Percentiles rank a stretch among this genome's conserved stretches.
Evolutionary conservation across 768 basidiomycete genomes (phyloP).

Genomic region (Lyophyllum atratum): DNA sequence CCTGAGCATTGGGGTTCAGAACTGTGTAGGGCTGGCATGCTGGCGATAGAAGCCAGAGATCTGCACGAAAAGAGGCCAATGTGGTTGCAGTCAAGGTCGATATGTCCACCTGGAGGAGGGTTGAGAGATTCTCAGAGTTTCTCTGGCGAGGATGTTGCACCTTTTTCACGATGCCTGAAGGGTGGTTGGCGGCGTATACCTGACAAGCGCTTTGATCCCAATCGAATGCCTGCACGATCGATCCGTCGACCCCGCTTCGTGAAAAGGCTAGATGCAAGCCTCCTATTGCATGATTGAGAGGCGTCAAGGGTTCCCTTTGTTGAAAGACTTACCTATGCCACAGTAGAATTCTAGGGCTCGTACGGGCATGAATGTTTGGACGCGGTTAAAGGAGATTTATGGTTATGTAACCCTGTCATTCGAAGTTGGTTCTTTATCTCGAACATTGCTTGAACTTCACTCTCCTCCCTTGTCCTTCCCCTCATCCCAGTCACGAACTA

Average conservation of each 20-base stretch:
- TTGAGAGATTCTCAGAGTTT: conserved; percentile 4
- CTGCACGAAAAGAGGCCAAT: conserved; percentile 49
- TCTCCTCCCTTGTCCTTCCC: conserved; percentile 14
- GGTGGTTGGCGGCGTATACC: conserved; percentile 69
- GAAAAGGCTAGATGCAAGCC: conserved; percentile 71
- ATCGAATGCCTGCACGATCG: conserved; percentile 71
- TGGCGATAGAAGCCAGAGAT: conserved; percentile 79
- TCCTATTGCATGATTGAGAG: conserved; percentile 40
- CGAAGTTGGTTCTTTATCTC: conserved; percentile 21
- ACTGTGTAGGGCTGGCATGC: conserved; percentile 87
- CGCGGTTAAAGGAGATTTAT: conserved; percentile 2
- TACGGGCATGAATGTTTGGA: conserved; percentile 22
- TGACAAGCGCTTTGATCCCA: conserved; percentile 78
- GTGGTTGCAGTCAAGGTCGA: conserved; percentile 49
- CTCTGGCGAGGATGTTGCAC: conserved; percentile 29
- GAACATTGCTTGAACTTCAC: conserved; percentile 9
- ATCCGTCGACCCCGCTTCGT: conserved; percentile 47
- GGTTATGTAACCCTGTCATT: conserved; percentile 13
- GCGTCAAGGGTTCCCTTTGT: neutral
- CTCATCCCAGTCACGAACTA: conserved; percentile 7
- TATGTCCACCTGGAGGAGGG: conserved; percentile 56
- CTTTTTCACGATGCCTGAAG: conserved; percentile 47
- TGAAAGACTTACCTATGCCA: conserved; percentile 62
- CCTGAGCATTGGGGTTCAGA: conserved; percentile 72
- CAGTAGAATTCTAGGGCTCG: conserved; percentile 71